Percentiles rank a stretch among this genome's conserved stretches.
Conservation (phyloP, 148 eudicot genomes). For the Salicornia ramosissima region DNA sequence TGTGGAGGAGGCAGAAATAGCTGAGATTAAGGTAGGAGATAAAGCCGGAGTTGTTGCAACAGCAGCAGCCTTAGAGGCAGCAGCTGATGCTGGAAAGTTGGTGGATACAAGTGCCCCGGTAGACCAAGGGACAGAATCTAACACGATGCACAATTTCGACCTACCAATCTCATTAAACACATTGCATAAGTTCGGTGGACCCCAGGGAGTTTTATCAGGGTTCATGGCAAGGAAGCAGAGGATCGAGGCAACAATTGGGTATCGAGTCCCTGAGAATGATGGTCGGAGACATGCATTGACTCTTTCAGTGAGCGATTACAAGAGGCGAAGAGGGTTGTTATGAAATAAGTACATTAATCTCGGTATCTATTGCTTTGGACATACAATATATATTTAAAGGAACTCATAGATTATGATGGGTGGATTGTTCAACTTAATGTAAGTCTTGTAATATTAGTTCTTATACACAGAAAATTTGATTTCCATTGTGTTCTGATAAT, state of each 20-base stretch:
- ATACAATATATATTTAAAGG: not conserved
- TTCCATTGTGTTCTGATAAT: constrained; percentile 9
- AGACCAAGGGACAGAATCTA: constrained; percentile 77
- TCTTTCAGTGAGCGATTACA: constrained; percentile 82
- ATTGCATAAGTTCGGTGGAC: constrained; percentile 72
- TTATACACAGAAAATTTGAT: constrained; percentile 8
- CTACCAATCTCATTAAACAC: constrained; percentile 70
- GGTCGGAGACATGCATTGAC: constrained; percentile 90
- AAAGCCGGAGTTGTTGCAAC: constrained; percentile 62
- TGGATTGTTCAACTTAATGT: constrained; percentile 16
- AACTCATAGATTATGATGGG: not conserved
- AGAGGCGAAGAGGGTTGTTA: constrained; percentile 85
- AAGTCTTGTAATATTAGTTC: constrained; percentile 25
- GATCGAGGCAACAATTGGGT: constrained; percentile 73
- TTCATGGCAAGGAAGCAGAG: constrained; percentile 86
- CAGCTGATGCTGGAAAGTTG: constrained; percentile 90
- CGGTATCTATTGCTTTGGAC: not conserved
- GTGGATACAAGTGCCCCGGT: constrained; percentile 93
- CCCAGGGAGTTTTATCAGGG: constrained; percentile 70
- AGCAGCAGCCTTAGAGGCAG: constrained; percentile 79
- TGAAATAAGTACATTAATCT: constrained; percentile 23
- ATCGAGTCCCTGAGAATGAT: constrained; percentile 75
- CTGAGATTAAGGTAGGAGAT: constrained; percentile 17
- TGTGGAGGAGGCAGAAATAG: constrained; percentile 24
- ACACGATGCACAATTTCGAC: constrained; percentile 69